Percentiles rank a stretch among this genome's conserved stretches.
Conservation (phyloP, 163 green algal species). For the Chlorella variabilis region DNA sequence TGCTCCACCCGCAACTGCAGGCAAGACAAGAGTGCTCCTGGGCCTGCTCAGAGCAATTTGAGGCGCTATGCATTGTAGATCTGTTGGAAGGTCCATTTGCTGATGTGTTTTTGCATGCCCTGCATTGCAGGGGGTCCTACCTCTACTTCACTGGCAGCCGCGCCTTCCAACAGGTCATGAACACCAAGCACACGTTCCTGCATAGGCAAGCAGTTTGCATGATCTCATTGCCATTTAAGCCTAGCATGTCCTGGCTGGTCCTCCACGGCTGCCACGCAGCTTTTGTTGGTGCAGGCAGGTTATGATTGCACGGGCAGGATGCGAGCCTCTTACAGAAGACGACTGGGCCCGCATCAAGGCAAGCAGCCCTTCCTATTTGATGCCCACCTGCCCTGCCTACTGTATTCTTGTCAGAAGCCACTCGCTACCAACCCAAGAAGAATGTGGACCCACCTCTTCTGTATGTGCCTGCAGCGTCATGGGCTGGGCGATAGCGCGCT, state of each 20-base stretch:
- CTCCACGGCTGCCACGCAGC: too few species aligned
- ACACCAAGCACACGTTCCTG: slow-evolving; percentile 84
- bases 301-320: slow-evolving; percentile 74
- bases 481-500: slow-evolving; percentile 59
- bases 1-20: slow-evolving; percentile 78
- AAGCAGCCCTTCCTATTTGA: background rate
- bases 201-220: slow-evolving; percentile 66
- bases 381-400: background rate
- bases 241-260: background rate
- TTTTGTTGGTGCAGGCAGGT: slow-evolving; percentile 50
- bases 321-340: slow-evolving; percentile 60
- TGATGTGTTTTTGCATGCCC: slow-evolving; percentile 18
- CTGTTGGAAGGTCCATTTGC: too few species aligned
- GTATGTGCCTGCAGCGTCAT: slow-evolving; percentile 35
- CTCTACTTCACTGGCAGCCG: slow-evolving; percentile 83
- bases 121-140: slow-evolving; percentile 78
- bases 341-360: slow-evolving; percentile 68
- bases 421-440: background rate
- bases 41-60: too few species aligned
- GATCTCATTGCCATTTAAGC: too few species aligned
- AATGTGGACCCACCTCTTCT: too few species aligned
- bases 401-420: background rate
- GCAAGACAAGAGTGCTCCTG: too few species aligned
- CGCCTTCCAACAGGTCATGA: slow-evolving; percentile 83
- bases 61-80: too few species aligned